Evolutionary conservation across 768 basidiomycete genomes (phyloP), one percentile per base, ranked within the genome.

Genomic region (Serpula lacrymans): DNA sequence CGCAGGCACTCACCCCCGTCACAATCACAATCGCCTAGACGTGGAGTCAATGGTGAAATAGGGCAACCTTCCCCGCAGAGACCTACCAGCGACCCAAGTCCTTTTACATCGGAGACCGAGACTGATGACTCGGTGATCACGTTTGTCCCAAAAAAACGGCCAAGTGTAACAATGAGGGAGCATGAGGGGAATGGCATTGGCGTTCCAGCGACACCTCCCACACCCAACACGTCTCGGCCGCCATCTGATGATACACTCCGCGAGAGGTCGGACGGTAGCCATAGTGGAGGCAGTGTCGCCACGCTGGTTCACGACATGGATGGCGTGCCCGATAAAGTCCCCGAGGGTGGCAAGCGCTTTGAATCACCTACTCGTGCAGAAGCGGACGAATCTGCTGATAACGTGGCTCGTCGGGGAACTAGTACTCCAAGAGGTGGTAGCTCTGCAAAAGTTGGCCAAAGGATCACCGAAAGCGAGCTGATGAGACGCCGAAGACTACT

Each of bases 401-500:
- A 21, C 21, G 23, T 21, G 18, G 35, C 32, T 54, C 41, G 39
- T 46, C 30, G 45, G 45, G 47, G 62, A 61, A 63, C 46, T n/a
- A 46, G 58, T 2, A 64, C 57, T 1, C 61, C 59, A 2, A 50
- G 60, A 2, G 48, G 16, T 8, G 50, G 49, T 1, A 62, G 48
- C 51, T 60, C 24, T 59, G 77, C 50, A 50, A 72, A 62, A 64
- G 68, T 73, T 11, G 82, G 84, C 13, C 79, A 82, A 47, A 80
- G 78, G 29, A 88, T 88, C 42, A 74, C 76, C n/a, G 87, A 90
- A 61, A 74, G 69, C 14, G 88, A 88, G 60, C 59, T 91, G 58
- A 83, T 93, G 72, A 67, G 82, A 52, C 72, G 91, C 51, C 75
- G 86, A 38, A 76, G 90, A 52, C 58, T 93, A 57, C 67, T 93